These are phyloP conservation scores for Lentithecium fluviatile DNA, from an alignment of 495 filamentous ascomycete species.

Conservation along the genomic window DNA sequence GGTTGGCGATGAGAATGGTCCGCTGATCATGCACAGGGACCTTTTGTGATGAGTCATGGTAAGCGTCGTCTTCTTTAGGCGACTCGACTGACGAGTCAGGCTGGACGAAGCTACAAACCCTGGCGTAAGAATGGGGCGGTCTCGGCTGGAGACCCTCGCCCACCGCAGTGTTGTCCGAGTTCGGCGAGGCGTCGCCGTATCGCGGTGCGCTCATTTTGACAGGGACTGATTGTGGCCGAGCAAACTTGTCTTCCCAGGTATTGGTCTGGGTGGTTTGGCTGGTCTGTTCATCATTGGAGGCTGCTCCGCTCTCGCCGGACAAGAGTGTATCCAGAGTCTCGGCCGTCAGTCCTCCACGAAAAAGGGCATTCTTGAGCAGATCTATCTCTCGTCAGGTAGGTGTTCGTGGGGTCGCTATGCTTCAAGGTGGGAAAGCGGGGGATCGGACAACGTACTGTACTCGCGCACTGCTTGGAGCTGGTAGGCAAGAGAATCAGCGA, in stretches of 20 bases:
- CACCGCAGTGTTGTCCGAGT: constrained; percentile 32
- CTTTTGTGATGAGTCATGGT: constrained; percentile 31
- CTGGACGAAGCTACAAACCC: constrained; percentile 17
- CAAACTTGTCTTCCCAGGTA: constrained; percentile 13
- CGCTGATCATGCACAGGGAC: constrained; percentile 51
- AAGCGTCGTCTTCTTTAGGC: constrained; percentile 50
- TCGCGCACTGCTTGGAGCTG: constrained; percentile 51
- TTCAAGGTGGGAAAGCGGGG: not conserved
- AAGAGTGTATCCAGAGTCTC: constrained; percentile 56
- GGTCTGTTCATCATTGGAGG: constrained; percentile 4
- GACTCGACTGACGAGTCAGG: constrained; percentile 41
- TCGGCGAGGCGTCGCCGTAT: constrained; percentile 4
- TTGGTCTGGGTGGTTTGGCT: not conserved
- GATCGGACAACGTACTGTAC: constrained; percentile 38
- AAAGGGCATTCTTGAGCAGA: constrained; percentile 61
- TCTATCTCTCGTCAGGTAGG: constrained; percentile 42
- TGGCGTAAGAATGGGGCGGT: constrained; percentile 7
- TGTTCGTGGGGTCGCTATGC: not conserved
- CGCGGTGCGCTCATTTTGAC: constrained; percentile 18
- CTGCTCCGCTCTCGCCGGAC: constrained; percentile 26
- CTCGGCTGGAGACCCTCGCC: constrained; percentile 21
- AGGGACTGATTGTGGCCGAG: constrained; percentile 10
- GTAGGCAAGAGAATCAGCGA: constrained; percentile 9
- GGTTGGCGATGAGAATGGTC: constrained; percentile 62
- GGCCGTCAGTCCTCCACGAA: constrained; percentile 60